A percentile compares a stretch with the other conserved stretches of the same genome.
Evolutionary conservation across 129 eudicot genomes (phyloP).

Genomic region (Glebionis coronaria): DNA sequence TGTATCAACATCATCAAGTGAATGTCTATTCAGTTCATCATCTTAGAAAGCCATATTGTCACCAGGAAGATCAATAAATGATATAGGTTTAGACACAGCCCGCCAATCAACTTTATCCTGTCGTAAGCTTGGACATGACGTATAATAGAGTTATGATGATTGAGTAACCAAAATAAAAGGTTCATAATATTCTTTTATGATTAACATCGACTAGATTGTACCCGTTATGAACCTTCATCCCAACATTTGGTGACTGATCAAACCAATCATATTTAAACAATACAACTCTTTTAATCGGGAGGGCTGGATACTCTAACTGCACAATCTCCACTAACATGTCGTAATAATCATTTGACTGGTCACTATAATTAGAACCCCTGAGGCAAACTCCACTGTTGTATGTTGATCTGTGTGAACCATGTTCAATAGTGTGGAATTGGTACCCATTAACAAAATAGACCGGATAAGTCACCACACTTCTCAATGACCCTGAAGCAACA

Average conservation of each 20-base stretch:
- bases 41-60: background rate
- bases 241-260: background rate
- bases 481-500: constrained; percentile 13
- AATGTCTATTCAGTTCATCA: background rate
- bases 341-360: background rate
- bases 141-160: constrained; percentile 3
- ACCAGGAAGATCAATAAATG: background rate
- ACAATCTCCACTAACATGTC: background rate
- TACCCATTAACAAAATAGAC: background rate
- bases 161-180: background rate
- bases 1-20: background rate
- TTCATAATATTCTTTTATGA: background rate
- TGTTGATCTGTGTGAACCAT: background rate
- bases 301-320: background rate
- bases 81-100: background rate
- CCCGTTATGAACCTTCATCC: background rate
- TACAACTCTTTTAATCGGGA: background rate
- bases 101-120: constrained; percentile 6
- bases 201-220: background rate
- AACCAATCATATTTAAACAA: background rate
- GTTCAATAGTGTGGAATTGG: too few relatives aligned
- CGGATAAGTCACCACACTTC: background rate
- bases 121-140: background rate
- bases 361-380: background rate
- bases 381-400: background rate